A percentile compares a stretch with the other conserved stretches of the same genome.
phyloP scores from a whole-genome alignment of 306 rosid species.

The Purshia tridentata region DNA sequence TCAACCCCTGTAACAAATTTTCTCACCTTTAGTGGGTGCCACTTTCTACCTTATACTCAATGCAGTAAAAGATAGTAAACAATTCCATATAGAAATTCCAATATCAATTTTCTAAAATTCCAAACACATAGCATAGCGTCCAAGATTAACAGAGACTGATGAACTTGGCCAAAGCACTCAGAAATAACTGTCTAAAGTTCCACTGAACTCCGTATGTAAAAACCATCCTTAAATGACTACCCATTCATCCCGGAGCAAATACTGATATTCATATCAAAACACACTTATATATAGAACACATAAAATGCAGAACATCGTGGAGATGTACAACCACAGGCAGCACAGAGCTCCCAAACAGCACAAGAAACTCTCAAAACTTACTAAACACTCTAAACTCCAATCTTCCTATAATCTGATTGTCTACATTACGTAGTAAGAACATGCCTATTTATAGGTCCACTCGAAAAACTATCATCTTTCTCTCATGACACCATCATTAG shows the following conservation, averaged over 20 bases:
- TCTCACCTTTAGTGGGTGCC: background rate
- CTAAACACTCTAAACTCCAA: too few relatives aligned
- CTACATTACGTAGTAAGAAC: too few relatives aligned
- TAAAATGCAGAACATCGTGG: too few relatives aligned
- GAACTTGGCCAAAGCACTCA: background rate
- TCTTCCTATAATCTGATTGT: too few relatives aligned
- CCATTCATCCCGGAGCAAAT: background rate
- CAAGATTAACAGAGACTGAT: background rate
- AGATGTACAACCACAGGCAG: too few relatives aligned
- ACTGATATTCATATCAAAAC: too few relatives aligned
- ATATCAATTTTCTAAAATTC: background rate
- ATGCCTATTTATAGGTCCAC: too few relatives aligned
- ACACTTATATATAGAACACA: too few relatives aligned
- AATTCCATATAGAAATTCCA: background rate
- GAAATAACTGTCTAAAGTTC: slow-evolving; percentile 2
- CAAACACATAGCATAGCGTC: background rate
- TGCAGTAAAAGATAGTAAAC: background rate
- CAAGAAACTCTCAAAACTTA: too few relatives aligned
- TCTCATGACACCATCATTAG: too few relatives aligned
- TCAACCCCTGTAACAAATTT: slow-evolving; percentile 5
- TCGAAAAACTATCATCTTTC: too few relatives aligned
- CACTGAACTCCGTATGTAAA: background rate
- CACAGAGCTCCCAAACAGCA: too few relatives aligned
- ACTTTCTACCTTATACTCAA: background rate
- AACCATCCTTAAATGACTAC: background rate